phyloP scores from a whole-genome alignment of 495 filamentous ascomycete species.

The Penicillium coprophilum region DNA sequence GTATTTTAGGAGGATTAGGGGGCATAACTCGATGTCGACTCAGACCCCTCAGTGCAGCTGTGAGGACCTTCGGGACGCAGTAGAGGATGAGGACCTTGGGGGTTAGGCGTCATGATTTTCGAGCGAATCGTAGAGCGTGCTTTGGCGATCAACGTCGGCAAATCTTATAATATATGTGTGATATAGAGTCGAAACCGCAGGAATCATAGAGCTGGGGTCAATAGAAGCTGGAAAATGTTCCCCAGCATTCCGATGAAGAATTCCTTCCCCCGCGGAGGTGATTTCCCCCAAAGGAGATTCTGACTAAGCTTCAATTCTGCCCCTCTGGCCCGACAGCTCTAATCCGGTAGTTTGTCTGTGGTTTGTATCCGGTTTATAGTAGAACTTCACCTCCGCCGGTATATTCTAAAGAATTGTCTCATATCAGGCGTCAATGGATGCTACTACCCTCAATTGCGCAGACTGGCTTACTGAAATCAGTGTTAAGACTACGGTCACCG shows the following conservation, averaged over 20 bases:
- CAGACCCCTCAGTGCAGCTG: constrained; percentile 6
- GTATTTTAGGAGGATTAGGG: constrained; percentile 4
- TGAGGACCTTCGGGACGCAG: constrained; percentile 37
- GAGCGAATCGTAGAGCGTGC: constrained; percentile 18
- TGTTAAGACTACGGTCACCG: not conserved
- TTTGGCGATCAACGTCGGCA: constrained; percentile 17
- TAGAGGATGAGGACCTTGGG: constrained; percentile 37
- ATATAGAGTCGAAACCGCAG: not conserved
- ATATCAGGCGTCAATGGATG: not conserved
- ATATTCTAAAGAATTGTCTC: not conserved
- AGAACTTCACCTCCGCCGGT: not conserved
- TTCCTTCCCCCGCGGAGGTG: constrained; percentile 9
- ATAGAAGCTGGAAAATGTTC: not conserved
- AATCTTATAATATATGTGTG: not conserved
- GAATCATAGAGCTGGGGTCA: not conserved
- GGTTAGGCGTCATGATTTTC: constrained; percentile 29
- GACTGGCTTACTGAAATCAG: not conserved
- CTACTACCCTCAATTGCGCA: not conserved
- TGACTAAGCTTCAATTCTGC: constrained; percentile 14
- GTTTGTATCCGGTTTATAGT: not conserved
- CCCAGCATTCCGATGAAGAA: constrained; percentile 13
- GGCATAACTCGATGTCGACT: constrained; percentile 1
- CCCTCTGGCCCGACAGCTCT: not conserved
- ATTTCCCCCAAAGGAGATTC: not conserved
- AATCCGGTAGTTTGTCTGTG: not conserved